Conservation (phyloP, 2,329 filamentous ascomycete genomes). For the Ceratocystis albifundus region DNA sequence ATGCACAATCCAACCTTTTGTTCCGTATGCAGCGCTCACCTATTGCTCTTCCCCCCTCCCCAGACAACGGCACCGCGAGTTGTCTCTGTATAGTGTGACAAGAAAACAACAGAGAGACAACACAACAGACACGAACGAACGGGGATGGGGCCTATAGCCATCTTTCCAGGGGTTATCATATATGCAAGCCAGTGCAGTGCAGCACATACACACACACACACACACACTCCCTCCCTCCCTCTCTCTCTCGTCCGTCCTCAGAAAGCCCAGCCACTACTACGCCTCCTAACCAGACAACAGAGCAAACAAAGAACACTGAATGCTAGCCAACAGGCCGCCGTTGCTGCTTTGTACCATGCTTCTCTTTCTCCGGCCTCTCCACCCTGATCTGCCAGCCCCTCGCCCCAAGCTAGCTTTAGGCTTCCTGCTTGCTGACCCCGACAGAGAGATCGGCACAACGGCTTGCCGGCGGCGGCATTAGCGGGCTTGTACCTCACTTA, state of each 20-base stretch:
- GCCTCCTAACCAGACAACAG: too few species aligned
- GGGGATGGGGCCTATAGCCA: not conserved
- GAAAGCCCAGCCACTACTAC: too few species aligned
- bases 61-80: not conserved
- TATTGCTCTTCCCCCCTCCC: not conserved
- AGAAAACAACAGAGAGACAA: not conserved
- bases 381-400: not conserved
- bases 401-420: too few species aligned
- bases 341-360: not conserved
- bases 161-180: not conserved
- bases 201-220: not conserved
- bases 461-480: too few species aligned
- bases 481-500: too few species aligned
- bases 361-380: too few species aligned
- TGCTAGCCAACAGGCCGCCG: not conserved
- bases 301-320: not conserved
- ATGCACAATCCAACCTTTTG: not conserved
- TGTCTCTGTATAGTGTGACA: not conserved
- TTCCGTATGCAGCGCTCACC: not conserved
- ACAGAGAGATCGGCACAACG: too few species aligned
- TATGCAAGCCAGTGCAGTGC: not conserved
- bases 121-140: not conserved
- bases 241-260: not conserved
- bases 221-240: not conserved
- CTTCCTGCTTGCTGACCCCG: too few species aligned